Percentiles rank a stretch among this genome's conserved stretches.
Conservation (phyloP, 1,284 basidiomycete species). For the Heterobasidion parviporum region DNA sequence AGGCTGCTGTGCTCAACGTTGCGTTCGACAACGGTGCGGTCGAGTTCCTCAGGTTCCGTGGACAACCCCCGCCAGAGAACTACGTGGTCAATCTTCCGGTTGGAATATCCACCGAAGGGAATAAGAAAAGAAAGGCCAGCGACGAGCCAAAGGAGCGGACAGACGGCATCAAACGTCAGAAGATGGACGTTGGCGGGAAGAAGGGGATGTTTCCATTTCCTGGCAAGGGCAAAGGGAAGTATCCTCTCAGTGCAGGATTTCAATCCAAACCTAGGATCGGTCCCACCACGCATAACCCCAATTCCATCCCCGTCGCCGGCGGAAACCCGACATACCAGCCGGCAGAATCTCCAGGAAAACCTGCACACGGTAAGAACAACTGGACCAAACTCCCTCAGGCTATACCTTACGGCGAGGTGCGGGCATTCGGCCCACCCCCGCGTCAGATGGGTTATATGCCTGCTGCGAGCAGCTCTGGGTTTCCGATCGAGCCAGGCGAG, state of each 20-base stretch:
- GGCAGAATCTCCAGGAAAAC: not conserved
- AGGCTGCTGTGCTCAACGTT: constrained; percentile 38
- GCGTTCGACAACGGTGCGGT: constrained; percentile 47
- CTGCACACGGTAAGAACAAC: not conserved
- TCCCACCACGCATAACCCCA: not conserved
- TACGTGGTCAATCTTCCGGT: constrained; percentile 12
- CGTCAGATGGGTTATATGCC: not conserved
- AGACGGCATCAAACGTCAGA: not conserved
- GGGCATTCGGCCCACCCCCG: not conserved
- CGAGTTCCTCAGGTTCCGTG: constrained; percentile 47
- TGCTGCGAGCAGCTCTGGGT: not conserved
- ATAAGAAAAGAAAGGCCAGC: not conserved
- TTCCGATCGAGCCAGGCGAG: not conserved
- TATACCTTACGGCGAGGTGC: not conserved
- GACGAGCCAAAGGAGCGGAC: not conserved
- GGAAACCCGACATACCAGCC: not conserved
- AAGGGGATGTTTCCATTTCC: not conserved
- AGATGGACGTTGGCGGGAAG: not conserved
- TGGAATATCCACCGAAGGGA: not conserved
- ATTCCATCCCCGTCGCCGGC: not conserved
- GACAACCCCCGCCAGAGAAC: constrained; percentile 25
- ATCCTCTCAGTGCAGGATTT: not conserved
- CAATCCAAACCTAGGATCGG: not conserved
- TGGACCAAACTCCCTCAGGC: not conserved
- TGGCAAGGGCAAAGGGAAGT: not conserved